A percentile compares a stretch with the other conserved stretches of the same genome.
Conservation (phyloP, 441 rosid genomes). For the Arabidopsis hybrid region DNA sequence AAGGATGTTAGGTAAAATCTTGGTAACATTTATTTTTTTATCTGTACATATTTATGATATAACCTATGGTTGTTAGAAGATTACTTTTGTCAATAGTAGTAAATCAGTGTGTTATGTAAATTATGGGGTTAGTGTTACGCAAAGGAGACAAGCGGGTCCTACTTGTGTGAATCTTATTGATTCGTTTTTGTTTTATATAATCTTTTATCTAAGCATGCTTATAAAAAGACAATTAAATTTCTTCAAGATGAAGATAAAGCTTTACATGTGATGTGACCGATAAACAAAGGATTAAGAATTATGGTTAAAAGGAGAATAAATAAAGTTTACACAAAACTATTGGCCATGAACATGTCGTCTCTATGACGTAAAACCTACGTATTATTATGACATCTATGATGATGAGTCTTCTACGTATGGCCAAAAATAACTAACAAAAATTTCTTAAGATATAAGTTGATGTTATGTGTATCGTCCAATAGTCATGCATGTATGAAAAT, state of each 20-base stretch:
- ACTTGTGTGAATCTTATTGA: slow-evolving; percentile 33
- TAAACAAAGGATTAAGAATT: background rate
- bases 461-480: background rate
- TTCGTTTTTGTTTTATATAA: slow-evolving; percentile 37
- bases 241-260: slow-evolving; percentile 40
- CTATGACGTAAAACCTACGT: slow-evolving; percentile 32
- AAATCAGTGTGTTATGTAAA: slow-evolving; percentile 46
- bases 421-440: background rate
- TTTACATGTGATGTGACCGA: slow-evolving; percentile 28
- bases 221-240: slow-evolving; percentile 22
- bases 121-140: slow-evolving; percentile 28
- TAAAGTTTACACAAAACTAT: background rate
- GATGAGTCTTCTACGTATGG: background rate
- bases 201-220: slow-evolving; percentile 34
- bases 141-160: slow-evolving; percentile 42
- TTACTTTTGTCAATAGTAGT: slow-evolving; percentile 37
- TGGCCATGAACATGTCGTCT: background rate
- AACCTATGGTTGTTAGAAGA: slow-evolving; percentile 38
- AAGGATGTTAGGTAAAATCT: slow-evolving; percentile 35
- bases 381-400: slow-evolving; percentile 13
- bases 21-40: slow-evolving; percentile 1
- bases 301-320: background rate
- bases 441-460: background rate
- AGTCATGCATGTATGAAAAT: background rate
- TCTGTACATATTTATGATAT: slow-evolving; percentile 30